phyloP scores from a whole-genome alignment of 2,329 filamentous ascomycete species.

The Paracorniculantispora psalliotae region DNA sequence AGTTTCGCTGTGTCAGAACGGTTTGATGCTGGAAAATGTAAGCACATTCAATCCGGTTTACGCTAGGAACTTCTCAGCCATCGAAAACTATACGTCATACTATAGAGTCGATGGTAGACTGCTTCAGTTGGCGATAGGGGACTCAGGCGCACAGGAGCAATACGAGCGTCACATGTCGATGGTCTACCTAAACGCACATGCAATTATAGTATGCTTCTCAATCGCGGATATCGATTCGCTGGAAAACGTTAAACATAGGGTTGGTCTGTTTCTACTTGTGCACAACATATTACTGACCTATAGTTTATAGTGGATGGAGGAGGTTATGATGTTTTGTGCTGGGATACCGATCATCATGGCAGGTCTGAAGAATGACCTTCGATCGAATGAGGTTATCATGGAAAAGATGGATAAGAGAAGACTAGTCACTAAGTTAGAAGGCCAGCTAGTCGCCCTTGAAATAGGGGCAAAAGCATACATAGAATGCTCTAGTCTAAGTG shows the following conservation, averaged over 20 bases:
- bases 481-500: slow-evolving; percentile 91
- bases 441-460: slow-evolving; percentile 75
- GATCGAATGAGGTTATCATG: slow-evolving; percentile 87
- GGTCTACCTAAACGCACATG: background rate
- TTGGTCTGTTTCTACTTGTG: too few species aligned
- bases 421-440: slow-evolving; percentile 74
- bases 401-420: slow-evolving; percentile 98
- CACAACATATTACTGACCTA: too few species aligned
- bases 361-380: slow-evolving; percentile 93
- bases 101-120: background rate
- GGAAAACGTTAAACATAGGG: background rate
- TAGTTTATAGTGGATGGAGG: background rate
- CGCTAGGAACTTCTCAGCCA: too few species aligned
- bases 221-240: background rate
- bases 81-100: background rate
- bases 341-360: background rate
- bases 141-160: background rate
- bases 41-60: too few species aligned
- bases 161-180: background rate
- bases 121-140: background rate
- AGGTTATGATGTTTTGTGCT: background rate
- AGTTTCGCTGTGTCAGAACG: background rate
- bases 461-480: slow-evolving; percentile 93
- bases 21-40: too few species aligned
- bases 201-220: background rate